phyloP scores from a whole-genome alignment of 305 asterid species.

The Fraxinus sp. region DNA sequence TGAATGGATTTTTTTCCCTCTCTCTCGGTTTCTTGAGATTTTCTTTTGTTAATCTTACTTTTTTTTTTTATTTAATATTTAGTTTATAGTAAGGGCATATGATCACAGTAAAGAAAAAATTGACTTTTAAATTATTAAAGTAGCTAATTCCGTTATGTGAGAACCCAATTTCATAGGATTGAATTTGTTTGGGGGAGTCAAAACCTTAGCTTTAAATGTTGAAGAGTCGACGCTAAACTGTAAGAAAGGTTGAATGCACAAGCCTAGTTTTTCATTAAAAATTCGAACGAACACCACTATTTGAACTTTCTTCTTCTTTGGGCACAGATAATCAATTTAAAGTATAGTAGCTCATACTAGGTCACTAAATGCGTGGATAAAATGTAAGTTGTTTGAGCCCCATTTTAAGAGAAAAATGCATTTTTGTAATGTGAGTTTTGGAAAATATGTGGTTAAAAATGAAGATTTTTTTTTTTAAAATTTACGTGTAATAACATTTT shows the following conservation, averaged over 20 bases:
- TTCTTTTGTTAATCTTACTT: too few relatives aligned
- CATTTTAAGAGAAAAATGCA: too few relatives aligned
- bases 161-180: neutral
- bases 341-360: neutral
- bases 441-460: too few relatives aligned
- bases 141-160: neutral
- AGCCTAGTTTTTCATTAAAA: neutral
- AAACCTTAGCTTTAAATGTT: neutral
- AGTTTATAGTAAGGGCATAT: neutral
- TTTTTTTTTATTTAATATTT: too few relatives aligned
- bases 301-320: neutral
- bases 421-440: too few relatives aligned
- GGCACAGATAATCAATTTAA: too few relatives aligned
- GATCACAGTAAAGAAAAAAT: neutral
- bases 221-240: neutral
- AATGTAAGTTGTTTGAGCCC: neutral
- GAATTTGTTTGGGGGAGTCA: neutral
- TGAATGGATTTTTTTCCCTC: neutral
- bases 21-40: neutral
- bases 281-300: neutral
- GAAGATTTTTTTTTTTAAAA: too few relatives aligned
- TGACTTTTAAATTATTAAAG: neutral
- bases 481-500: too few relatives aligned
- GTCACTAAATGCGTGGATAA: neutral
- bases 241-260: neutral